Evolutionary conservation across 768 basidiomycete genomes (phyloP).

Genomic region (Austroboletus eburneus): DNA sequence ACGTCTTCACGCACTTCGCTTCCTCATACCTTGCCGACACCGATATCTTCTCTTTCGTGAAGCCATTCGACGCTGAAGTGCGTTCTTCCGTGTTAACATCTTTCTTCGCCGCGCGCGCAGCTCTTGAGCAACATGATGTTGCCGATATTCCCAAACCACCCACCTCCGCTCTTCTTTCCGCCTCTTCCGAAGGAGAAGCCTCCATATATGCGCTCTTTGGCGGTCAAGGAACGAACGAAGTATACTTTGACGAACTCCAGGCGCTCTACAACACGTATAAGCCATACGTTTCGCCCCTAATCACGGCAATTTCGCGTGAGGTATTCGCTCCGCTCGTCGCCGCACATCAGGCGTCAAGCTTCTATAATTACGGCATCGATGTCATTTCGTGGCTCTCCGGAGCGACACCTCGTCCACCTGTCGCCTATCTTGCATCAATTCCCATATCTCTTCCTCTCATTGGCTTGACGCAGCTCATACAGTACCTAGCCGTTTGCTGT

Average conservation of each 20-base stretch:
- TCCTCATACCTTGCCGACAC: constrained; percentile 62
- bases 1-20: constrained; percentile 76
- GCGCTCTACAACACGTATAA: constrained; percentile 86
- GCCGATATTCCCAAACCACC: constrained; percentile 55
- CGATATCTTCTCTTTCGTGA: constrained; percentile 81
- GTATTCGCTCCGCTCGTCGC: constrained; percentile 70
- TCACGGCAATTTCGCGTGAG: constrained; percentile 56
- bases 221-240: constrained; percentile 97
- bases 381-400: constrained; percentile 82
- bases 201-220: constrained; percentile 92
- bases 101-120: constrained; percentile 74
- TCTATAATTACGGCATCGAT: constrained; percentile 80
- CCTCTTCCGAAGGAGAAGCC: constrained; percentile 56
- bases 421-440: constrained; percentile 85
- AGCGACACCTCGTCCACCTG: constrained; percentile 62
- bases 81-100: constrained; percentile 73
- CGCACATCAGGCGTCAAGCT: constrained; percentile 50
- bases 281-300: constrained; percentile 75
- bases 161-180: constrained; percentile 64
- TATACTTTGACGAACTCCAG: constrained; percentile 96
- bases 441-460: constrained; percentile 95
- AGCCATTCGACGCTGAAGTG: constrained; percentile 67
- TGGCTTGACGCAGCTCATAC: constrained; percentile 91
- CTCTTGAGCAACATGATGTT: constrained; percentile 55
- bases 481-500: constrained; percentile 81